phyloP scores from a whole-genome alignment of 176 grass and related monocot species.

The Pontederia crassipes region DNA sequence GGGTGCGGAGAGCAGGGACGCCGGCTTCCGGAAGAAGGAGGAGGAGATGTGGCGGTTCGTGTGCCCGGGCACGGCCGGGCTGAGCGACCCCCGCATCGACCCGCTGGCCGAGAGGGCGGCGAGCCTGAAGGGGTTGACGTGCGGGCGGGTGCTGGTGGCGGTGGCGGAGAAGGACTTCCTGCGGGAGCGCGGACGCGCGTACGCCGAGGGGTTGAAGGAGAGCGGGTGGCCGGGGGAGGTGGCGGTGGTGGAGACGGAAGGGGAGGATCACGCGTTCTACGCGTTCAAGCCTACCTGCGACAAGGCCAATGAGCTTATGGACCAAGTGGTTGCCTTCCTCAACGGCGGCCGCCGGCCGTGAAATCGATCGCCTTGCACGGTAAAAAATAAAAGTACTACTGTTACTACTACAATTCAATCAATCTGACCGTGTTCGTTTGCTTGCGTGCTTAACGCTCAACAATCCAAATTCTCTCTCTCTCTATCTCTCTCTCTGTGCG shows the following conservation, averaged over 20 bases:
- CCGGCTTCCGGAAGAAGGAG: slow-evolving; percentile 26
- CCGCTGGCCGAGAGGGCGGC: slow-evolving; percentile 41
- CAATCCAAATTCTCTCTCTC: too few relatives aligned
- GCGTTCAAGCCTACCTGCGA: slow-evolving; percentile 31
- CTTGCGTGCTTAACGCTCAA: too few relatives aligned
- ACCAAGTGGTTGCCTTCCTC: too few relatives aligned
- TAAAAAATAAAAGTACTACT: too few relatives aligned
- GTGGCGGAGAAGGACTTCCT: slow-evolving; percentile 42
- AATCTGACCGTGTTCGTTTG: too few relatives aligned
- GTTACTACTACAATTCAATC: too few relatives aligned
- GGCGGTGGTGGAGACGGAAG: slow-evolving; percentile 29
- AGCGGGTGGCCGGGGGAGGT: slow-evolving; percentile 36
- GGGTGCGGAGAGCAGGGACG: slow-evolving; percentile 14
- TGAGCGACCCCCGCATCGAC: slow-evolving; percentile 39
- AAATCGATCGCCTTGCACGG: too few relatives aligned
- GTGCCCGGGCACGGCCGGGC: slow-evolving; percentile 34
- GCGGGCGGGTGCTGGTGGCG: slow-evolving; percentile 44
- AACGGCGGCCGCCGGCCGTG: too few relatives aligned
- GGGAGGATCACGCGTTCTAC: slow-evolving; percentile 47
- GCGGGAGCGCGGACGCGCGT: slow-evolving; percentile 37
- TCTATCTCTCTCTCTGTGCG: too few relatives aligned
- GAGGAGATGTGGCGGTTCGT: slow-evolving; percentile 40
- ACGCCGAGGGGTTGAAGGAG: slow-evolving; percentile 34
- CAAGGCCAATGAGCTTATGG: slow-evolving; percentile 16
- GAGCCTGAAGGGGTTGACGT: slow-evolving; percentile 39